Base-by-base conservation (phyloP, 768 basidiomycete species). In the Hysterangium stoloniferum region DNA sequence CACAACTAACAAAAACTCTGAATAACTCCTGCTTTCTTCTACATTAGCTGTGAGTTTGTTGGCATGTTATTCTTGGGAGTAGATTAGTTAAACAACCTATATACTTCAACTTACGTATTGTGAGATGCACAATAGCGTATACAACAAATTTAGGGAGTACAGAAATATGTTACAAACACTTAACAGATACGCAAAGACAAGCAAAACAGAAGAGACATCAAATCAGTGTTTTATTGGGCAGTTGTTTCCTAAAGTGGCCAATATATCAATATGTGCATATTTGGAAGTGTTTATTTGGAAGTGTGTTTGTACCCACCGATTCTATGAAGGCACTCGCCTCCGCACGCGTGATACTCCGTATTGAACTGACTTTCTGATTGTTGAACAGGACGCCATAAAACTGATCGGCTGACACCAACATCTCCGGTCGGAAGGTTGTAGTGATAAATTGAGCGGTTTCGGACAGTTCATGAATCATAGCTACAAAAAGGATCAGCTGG, bases 301-400 rank as follows among this genome's bases (percentile, higher is more conserved):
- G n/a, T 28, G 8, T n/a, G 4, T 24, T 17, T 51, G 3, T 8
- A 42, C 37, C 43, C 34, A 51, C 52, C 20, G 52, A 45, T 61
- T 98, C 95, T 24, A 98, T 88, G 66, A 98, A 97, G 60, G 92
- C 84, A 75, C 84, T 82, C 4, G 94, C 94, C 58, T 96, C 87
- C 57, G 94, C 92, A 37, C 84, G 76, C 57, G 81, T 86, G 66
- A 97, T 97, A 32, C 79, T 75, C 31, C 84, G 76, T 38, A 97
- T 93, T 0, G 86, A 86, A 48, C 87, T 91, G 52, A 98, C 84
- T 64, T 97, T 97, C 62, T 95, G 89, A 59, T 86, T 90, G 66
- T 95, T 91, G 71, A 96, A 97, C 53, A 95, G 68, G 8, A 98
- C 96, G 12, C 96, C 96, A 55, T 97, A 97, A 64, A 95, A 97